These are phyloP conservation scores for Pythium phragmiticola DNA, from an alignment of 352 stramenopile species.

Conservation along the genomic window DNA sequence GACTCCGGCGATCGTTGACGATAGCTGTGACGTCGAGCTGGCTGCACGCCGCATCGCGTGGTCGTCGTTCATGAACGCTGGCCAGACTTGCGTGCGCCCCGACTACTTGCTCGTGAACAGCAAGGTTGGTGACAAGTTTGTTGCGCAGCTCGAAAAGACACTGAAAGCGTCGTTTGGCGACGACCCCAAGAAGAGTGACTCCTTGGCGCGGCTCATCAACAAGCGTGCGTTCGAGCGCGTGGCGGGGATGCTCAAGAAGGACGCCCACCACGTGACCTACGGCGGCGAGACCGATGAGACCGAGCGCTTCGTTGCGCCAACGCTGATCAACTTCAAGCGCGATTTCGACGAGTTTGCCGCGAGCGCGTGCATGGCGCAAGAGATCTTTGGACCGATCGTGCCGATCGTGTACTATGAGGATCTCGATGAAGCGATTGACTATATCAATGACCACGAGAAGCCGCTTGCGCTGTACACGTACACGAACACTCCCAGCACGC, in stretches of 20 bases:
- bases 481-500: conserved; percentile 35
- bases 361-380: conserved; percentile 85
- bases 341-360: conserved; percentile 44
- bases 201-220: conserved; percentile 71
- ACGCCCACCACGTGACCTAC: conserved; percentile 52
- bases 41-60: conserved; percentile 84
- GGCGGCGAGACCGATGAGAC: conserved; percentile 60
- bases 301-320: conserved; percentile 84
- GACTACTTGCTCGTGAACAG: conserved; percentile 92
- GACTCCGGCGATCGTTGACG: conserved; percentile 85
- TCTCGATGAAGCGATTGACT: conserved; percentile 23
- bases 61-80: conserved; percentile 87
- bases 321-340: conserved; percentile 87
- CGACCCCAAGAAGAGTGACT: conserved; percentile 44
- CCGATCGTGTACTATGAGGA: conserved; percentile 57
- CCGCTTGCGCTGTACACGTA: conserved; percentile 40
- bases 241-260: conserved; percentile 50
- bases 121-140: conserved; percentile 56
- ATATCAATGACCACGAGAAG: conserved; percentile 35
- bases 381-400: conserved; percentile 94
- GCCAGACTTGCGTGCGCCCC: conserved; percentile 94
- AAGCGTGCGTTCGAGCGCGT: conserved; percentile 53
- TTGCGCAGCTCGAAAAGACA: conserved; percentile 39
- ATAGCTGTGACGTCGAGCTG: conserved; percentile 44
- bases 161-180: conserved; percentile 54